These are phyloP conservation scores for Breynia disticha DNA, from an alignment of 441 rosid species.

Conservation along the genomic window DNA sequence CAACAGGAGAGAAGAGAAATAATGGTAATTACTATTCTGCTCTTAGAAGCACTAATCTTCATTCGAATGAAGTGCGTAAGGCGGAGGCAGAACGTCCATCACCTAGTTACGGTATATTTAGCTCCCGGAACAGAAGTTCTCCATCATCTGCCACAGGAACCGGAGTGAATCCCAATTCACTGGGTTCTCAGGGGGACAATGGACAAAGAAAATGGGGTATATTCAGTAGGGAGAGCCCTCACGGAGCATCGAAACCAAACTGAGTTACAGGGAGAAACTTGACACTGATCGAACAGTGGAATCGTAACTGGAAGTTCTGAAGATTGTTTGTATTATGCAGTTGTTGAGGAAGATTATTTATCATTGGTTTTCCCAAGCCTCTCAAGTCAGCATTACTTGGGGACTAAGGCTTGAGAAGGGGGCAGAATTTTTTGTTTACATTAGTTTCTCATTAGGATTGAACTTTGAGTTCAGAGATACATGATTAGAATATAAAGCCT, in stretches of 20 bases:
- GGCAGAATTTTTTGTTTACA: no score
- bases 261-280: not conserved
- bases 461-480: no score
- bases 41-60: slow-evolving; percentile 15
- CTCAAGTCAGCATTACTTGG: no score
- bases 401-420: no score
- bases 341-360: no score
- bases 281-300: not conserved
- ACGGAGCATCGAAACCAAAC: slow-evolving; percentile 4
- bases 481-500: no score
- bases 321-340: no score
- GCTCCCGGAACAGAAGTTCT: slow-evolving; percentile 25
- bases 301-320: not conserved
- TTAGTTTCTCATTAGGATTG: no score
- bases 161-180: slow-evolving; percentile 10
- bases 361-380: no score
- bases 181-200: slow-evolving; percentile 9
- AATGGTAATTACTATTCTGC: slow-evolving; percentile 13
- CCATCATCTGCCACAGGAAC: slow-evolving; percentile 15
- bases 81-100: slow-evolving; percentile 19
- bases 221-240: slow-evolving; percentile 20
- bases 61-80: slow-evolving; percentile 22
- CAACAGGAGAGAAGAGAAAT: slow-evolving; percentile 16
- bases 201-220: slow-evolving; percentile 22
- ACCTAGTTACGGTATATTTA: slow-evolving; percentile 51